Base-by-base conservation (phyloP, 805 yeast species). In the Candida ortonii region DNA sequence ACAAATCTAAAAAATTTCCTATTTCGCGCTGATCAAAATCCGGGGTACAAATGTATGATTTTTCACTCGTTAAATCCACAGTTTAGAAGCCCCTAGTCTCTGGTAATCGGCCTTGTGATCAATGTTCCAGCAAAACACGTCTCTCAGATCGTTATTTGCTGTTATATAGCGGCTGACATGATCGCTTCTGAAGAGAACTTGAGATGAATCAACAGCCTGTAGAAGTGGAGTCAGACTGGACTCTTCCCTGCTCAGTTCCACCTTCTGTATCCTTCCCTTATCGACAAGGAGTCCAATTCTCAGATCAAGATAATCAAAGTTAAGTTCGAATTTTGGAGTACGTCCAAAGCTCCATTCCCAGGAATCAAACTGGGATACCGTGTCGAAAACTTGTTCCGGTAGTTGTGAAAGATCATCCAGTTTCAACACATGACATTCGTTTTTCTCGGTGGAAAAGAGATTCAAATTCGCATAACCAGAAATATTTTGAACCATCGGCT, bases 281-380 rank as follows among this genome's bases (percentile, higher is more conserved):
- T 71, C 79, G 3, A 87, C 78, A 71, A 12, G 30, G 34, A 45
- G 67, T 43, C 9, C 63, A 55, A 39, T 53, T 43, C 24, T 33
- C 7, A 45, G 15, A 4, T 59, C 55, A 0, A 56, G 55, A 25
- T 64, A 58, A 3, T 49, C 50, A 13, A 83, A 53, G 1, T 51
- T 49, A 38, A 84, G 77, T 25, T 70, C 65, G 55, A 90, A 93
- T 39, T 65, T 68, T 0, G 97, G 96, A 0, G 96, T 82, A 14
- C 70, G 65, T 1, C 87, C 89, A 56, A 63, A 87, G 22, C 64
- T 73, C 95, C 96, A 89, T 2, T 73, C 64, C 84, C 93, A 82
- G 14, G 68, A 57, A 26, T 62, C 51, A 13, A 86, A 59, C 17
- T 68, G 68, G 0, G 58, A 38, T 20, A 67, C 65, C 1, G 64